Base-by-base conservation (phyloP, 331 rosid genomes). In the Ulmus americana region DNA sequence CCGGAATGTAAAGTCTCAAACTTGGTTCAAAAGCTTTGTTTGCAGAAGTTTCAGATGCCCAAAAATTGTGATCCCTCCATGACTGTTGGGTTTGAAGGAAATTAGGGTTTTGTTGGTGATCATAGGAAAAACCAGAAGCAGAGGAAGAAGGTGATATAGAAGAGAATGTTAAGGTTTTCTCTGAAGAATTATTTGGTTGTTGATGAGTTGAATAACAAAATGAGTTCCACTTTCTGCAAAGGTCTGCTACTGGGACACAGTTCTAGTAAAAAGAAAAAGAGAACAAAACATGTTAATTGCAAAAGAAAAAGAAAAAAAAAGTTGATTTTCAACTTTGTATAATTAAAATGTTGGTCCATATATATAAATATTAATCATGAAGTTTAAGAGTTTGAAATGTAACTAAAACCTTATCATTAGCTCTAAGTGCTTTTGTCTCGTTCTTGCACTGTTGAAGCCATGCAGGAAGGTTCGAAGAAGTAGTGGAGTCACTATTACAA, bases 381-480 rank as follows among this genome's bases (percentile, higher is more conserved):
- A 60, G 15, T 6, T 48, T 67, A 58, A 13, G 7, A n/a, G 16
- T 14, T 39, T 61, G 64, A 67, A 4, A 67, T 2, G 28, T 61
- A 74, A 71, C 45, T 20, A 43, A 62, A 42, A 92, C 98, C 97
- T 89, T 88, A 67, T 87, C 76, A 69, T 74, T 82, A 46, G 80
- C 58, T 67, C 15, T 52, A 46, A 65, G 45, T 68, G 68, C 71
- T 71, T 78, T 81, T 67, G 69, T 85, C 82, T 90, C 86, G 60
- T 77, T 81, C 75, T 84, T 89, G 86, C 79, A 90, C 68, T 83
- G 97, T 84, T 87, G 97, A 65, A 94, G 97, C 99, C 99, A 94
- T 87, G 96, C 90, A 82, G 99, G 99, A 39, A 94, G 95, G 77
- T 67, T 77, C 70, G 95, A 83, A 63, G 91, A 84, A 67, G 72